Base-by-base conservation (phyloP, 352 stramenopile genomes). In the Phytophthora hibernalis region DNA sequence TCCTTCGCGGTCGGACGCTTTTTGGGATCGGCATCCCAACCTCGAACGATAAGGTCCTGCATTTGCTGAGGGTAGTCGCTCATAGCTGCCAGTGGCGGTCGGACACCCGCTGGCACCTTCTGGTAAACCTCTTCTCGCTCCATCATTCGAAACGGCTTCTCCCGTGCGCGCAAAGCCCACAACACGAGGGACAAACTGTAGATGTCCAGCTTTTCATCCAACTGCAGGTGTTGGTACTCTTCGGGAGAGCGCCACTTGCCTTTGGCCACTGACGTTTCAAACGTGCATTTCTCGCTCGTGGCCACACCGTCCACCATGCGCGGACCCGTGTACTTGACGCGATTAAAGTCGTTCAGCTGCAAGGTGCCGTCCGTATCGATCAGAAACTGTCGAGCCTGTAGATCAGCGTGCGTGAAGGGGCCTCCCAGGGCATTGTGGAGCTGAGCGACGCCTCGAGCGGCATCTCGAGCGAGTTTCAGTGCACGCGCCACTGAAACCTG, bases 301-400 rank as follows among this genome's bases (percentile, higher is more conserved):
- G 54, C 35, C 4, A 70, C 40, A 0, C 84, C 73, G 13, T 84
- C 48, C 5, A 80, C 60, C 1, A 80, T 42, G 7, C 76, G 74
- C 2, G 63, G 73, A 8, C 85, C 85, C 12, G 78, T 77, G 61
- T 91, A 91, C 57, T 91, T 91, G 48, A 93, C 68, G 10, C 87
- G 79, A 50, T 96, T 96, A 28, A 96, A 91, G 59, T 96, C 87
- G 49, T 96, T 96, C 24, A 96, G 54, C 53, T 80, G 68, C 24
- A 94, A 68, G 0, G 67, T 78, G 2, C 84, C 85, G 11, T 78
- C 71, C 1, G 53, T 51, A 58, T 90, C 71, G n/a, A 94, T 73
- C 35, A 96, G 61, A 45, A 96, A 93, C 63, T 96, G 87, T 1
- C 87, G 84, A 21, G 84, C 68, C 55, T 96, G 87, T 28, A 96